phyloP scores from a whole-genome alignment of 441 rosid genomes.

The Theobroma grandiflorum region DNA sequence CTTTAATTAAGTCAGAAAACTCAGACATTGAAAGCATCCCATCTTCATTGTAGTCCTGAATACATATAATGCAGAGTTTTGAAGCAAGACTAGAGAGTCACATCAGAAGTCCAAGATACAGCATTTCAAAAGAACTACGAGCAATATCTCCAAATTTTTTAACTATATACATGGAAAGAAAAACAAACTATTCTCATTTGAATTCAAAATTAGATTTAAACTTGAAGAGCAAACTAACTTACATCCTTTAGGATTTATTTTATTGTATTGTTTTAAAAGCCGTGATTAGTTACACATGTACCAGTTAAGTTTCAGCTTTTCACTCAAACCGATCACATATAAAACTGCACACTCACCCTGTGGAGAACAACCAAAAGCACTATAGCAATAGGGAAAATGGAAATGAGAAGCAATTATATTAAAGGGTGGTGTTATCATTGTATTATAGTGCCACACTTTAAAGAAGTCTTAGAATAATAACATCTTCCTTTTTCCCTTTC shows the following conservation, averaged over 20 bases:
- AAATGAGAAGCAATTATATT: neutral
- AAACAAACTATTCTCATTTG: neutral
- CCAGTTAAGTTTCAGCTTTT: neutral
- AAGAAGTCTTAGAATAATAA: neutral
- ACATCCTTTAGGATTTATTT: constrained; percentile 11
- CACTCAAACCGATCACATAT: neutral
- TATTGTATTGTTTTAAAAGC: constrained; percentile 6
- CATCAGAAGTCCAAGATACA: neutral
- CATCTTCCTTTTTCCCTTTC: constrained; percentile 7
- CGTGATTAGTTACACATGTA: neutral
- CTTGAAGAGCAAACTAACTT: constrained; percentile 8
- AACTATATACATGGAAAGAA: neutral
- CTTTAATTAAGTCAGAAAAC: constrained; percentile 77
- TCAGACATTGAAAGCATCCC: constrained; percentile 85
- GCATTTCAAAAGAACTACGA: constrained; percentile 12
- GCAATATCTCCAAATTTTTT: neutral
- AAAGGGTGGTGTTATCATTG: neutral
- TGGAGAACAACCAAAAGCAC: neutral
- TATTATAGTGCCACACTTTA: neutral
- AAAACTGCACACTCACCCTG: neutral
- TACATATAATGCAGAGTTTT: constrained; percentile 17
- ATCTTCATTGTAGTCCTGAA: constrained; percentile 86
- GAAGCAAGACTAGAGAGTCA: constrained; percentile 8
- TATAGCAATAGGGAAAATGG: neutral
- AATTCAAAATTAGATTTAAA: neutral